phyloP scores from a whole-genome alignment of 2,329 filamentous ascomycete genomes.

The Pseudocercospora pini-densiflorae region DNA sequence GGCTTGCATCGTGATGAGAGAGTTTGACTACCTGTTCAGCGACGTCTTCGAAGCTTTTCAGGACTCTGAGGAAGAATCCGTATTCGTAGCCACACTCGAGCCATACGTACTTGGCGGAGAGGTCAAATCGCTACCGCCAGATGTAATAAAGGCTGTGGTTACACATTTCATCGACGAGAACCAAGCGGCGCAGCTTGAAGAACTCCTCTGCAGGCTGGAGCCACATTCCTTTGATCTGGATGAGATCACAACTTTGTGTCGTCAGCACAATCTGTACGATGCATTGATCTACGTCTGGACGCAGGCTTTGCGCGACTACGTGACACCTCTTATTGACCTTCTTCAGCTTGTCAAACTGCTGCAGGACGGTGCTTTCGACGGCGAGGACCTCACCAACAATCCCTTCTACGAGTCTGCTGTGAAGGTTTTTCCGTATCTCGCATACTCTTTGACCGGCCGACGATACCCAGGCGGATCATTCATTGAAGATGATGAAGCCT shows the following conservation, averaged over 20 bases:
- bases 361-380: slow-evolving; percentile 57
- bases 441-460: slow-evolving; percentile 85
- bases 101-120: slow-evolving; percentile 81
- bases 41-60: slow-evolving; percentile 91
- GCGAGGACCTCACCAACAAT: slow-evolving; percentile 54
- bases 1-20: slow-evolving; percentile 77
- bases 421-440: slow-evolving; percentile 94
- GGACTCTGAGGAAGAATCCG: slow-evolving; percentile 70
- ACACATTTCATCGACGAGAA: slow-evolving; percentile 77
- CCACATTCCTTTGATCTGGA: slow-evolving; percentile 92
- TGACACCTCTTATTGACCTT: slow-evolving; percentile 86
- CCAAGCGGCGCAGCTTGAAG: slow-evolving; percentile 79
- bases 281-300: slow-evolving; percentile 98
- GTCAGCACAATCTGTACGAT: slow-evolving; percentile 89
- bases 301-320: slow-evolving; percentile 82
- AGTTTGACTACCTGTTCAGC: slow-evolving; percentile 85
- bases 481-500: slow-evolving; percentile 73
- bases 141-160: slow-evolving; percentile 84
- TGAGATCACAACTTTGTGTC: slow-evolving; percentile 87
- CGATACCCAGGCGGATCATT: slow-evolving; percentile 85
- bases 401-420: slow-evolving; percentile 70
- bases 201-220: slow-evolving; percentile 92
- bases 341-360: slow-evolving; percentile 64
- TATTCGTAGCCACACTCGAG: slow-evolving; percentile 89
- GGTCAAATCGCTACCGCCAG: slow-evolving; percentile 76